Percentiles rank a stretch among this genome's conserved stretches.
Conservation (phyloP, 1,284 basidiomycete species). For the Cystobasidiaceae sp. region DNA sequence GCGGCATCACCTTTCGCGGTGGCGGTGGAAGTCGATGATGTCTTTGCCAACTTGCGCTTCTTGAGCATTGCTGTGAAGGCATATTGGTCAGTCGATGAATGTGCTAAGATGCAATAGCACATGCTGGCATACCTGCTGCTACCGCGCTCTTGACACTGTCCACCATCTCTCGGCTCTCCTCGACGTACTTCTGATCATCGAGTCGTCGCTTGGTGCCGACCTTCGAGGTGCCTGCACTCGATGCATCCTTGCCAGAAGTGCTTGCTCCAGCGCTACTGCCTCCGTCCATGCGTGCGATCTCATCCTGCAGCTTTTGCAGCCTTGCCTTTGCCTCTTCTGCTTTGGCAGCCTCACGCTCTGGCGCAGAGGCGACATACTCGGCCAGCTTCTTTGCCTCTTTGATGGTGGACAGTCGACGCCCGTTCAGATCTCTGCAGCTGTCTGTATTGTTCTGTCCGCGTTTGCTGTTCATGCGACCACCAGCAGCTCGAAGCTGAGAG, state of each 20-base stretch:
- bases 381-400: constrained; percentile 95
- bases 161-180: constrained; percentile 85
- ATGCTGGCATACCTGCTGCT: constrained; percentile 58
- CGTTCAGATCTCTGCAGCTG: constrained; percentile 87
- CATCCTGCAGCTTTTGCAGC: constrained; percentile 32
- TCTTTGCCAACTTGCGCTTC: constrained; percentile 38
- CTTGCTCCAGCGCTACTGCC: constrained; percentile 11
- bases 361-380: constrained; percentile 79
- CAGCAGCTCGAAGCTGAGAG: constrained; percentile 88
- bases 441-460: constrained; percentile 88
- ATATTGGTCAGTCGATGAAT: not conserved
- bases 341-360: constrained; percentile 68
- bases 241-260: not conserved
- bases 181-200: constrained; percentile 86
- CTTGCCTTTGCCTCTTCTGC: constrained; percentile 44
- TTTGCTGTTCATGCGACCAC: constrained; percentile 86
- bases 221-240: constrained; percentile 42
- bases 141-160: constrained; percentile 90
- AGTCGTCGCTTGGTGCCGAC: constrained; percentile 79
- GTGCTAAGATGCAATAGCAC: not conserved
- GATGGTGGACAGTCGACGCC: constrained; percentile 81
- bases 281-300: constrained; percentile 50
- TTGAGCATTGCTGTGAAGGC: constrained; percentile 40
- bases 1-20: not conserved
- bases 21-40: not conserved